Base-by-base conservation (phyloP, 768 basidiomycete species). In the Strobilomyces echinocephalus region DNA sequence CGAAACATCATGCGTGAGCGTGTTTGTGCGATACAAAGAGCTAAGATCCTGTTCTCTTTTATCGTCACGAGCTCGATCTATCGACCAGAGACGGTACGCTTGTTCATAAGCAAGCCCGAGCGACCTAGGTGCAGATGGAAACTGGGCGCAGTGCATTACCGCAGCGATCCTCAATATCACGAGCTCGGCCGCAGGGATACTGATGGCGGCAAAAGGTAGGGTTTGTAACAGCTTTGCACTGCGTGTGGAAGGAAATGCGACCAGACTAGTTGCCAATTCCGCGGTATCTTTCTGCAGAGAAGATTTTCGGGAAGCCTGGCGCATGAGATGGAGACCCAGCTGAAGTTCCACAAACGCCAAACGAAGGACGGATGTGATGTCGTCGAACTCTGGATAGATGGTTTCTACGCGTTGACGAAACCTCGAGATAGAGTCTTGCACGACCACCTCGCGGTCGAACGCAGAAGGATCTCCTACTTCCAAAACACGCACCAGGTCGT, bases 381-480 rank as follows among this genome's bases (percentile, higher is more conserved):
- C 95, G 26, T 69, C 66, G 58, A 85, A 87, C 33, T 88, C 84
- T 0, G 75, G 64, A 67, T 95, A 97, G 21, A 78, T 79, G 2
- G 73, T 70, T 45, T 79, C 76, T 52, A 97, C 70, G 10, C 95
- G 82, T 46, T 83, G 87, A 35, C 77, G 71, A 64, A 98, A 95
- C 8, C 88, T 85, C 2, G 79, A 72, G 43, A 95, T 79, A 4
- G 91, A 88, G 40, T 85, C 81, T 65, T 97, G 94, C 26, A 90
- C 64, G 38, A 89, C 83, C 41, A 77, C 71, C 70, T 93, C 91
- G 18, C 83, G 82, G 35, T 75, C 67, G 6, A 61, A 40, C 18
- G 78, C 78, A 52, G 72, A 69, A 5, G 64, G 40, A 8, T 77
- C 73, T 18, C 69, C 63, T 7, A 62, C 58, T 48, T 68, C 59